Percentiles rank a stretch among this genome's conserved stretches.
Evolutionary conservation across 164 flowering plant genomes (phyloP).

Genomic region (Piper longum): DNA sequence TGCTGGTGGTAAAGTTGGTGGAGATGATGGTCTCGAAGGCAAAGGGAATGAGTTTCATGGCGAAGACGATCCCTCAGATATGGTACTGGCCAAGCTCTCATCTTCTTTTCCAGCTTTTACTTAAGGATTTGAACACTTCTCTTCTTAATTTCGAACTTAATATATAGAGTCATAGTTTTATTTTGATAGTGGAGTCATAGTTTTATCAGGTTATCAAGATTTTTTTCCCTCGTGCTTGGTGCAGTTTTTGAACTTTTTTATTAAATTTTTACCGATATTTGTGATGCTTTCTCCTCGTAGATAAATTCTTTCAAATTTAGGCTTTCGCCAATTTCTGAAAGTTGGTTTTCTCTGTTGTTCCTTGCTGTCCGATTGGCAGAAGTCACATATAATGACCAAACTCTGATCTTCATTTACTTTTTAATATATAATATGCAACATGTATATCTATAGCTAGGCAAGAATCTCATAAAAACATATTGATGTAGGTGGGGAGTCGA

Average conservation of each 20-base stretch:
- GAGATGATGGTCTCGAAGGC: slow-evolving; percentile 8
- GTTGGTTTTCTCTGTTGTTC: not conserved
- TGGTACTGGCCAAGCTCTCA: not conserved
- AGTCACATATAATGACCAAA: too few species aligned
- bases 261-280: too few species aligned
- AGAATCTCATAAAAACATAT: not conserved
- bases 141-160: not conserved
- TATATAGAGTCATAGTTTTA: not conserved
- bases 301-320: too few species aligned
- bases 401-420: too few species aligned
- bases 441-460: too few species aligned
- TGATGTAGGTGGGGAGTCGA: slow-evolving; percentile 7
- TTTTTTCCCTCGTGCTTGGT: too few species aligned
- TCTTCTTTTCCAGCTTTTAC: not conserved
- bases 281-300: not conserved
- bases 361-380: too few species aligned
- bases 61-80: slow-evolving; percentile 2
- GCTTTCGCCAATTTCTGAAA: not conserved
- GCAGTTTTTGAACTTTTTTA: too few species aligned
- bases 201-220: too few species aligned
- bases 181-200: too few species aligned
- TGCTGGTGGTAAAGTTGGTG: slow-evolving; percentile 1
- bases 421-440: too few species aligned
- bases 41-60: slow-evolving; percentile 6
- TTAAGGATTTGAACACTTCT: not conserved